Evolutionary conservation across 768 basidiomycete species (phyloP), one percentile per base, ranked within the genome.

Genomic region (Trametes sanguinea): DNA sequence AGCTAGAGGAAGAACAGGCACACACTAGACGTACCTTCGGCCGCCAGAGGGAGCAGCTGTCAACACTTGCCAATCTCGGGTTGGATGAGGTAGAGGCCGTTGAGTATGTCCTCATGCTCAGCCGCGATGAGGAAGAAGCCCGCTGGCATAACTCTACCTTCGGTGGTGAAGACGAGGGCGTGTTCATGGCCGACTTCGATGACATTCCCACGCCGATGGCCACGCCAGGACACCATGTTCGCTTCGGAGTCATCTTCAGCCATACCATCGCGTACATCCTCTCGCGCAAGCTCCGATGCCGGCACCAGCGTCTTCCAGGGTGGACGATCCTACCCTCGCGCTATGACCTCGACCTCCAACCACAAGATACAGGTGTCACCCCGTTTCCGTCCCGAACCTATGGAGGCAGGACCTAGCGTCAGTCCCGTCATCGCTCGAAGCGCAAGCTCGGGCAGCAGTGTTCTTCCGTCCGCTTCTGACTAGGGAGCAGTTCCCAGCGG

Each of bases 91-190:
- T 74, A 1, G 92, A 92, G 67, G 90, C 88, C 0, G 75, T 94
- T 30, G 88, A 92, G 68, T 94, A 94, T 66, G 80, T 86, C 0
- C 71, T 94, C 48, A 94, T 94, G 90, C 80, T 94, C 65, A 93
- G 90, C 64, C 85, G 89, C 8, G 92, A 94, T 48, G 90, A 93
- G 70, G 85, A 83, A 43, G 72, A 75, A 51, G 53, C 54, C n/a
- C 68, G 71, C 57, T 66, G 72, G 10, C 51, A 40, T 42, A 44
- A 56, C 44, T 42, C 54, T 57, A 59, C 40, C 55, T 66, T 56
- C 60, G 59, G 60, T 22, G 22, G 22, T n/a, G 58, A 57, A 9
- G 83, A 84, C 17, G 83, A 86, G 55, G 86, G 83, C 3, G 78
- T 85, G 3, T 87, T 86, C 61, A 82, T 83, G 58, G 81, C 75